These are phyloP conservation scores for Lavandula angustifolia DNA, from an alignment of 257 asterid species.

Conservation along the genomic window DNA sequence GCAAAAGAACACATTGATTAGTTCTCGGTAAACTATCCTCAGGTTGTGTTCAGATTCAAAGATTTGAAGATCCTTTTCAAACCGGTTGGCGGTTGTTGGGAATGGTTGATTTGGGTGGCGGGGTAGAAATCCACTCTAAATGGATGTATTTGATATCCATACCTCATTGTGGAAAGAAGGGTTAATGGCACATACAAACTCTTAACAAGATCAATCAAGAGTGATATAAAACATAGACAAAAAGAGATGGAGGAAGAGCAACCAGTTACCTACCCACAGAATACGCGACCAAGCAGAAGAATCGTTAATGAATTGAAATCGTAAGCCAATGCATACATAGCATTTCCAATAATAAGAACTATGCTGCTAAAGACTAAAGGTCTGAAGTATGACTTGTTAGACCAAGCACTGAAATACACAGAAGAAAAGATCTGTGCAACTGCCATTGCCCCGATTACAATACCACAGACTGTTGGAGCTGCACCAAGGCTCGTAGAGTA, in stretches of 20 bases:
- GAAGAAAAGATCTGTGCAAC: slow-evolving; percentile 97
- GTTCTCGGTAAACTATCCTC: slow-evolving; percentile 1
- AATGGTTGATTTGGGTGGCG: no score
- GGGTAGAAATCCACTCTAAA: no score
- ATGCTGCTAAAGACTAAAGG: slow-evolving; percentile 94
- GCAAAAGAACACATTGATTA: slow-evolving; percentile 6
- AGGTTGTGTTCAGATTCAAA: slow-evolving; percentile 5
- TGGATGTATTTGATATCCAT: no score
- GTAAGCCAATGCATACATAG: slow-evolving; percentile 86
- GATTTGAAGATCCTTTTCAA: background rate
- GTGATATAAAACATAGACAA: slow-evolving; percentile 7
- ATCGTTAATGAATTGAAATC: slow-evolving; percentile 69
- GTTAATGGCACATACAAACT: background rate
- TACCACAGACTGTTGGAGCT: slow-evolving; percentile 94
- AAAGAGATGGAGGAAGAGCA: slow-evolving; percentile 25
- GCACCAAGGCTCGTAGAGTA: slow-evolving; percentile 98
- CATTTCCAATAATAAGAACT: slow-evolving; percentile 69
- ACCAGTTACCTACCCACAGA: slow-evolving; percentile 71
- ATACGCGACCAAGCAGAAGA: slow-evolving; percentile 81
- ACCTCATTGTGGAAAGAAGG: no score
- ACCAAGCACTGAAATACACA: slow-evolving; percentile 99
- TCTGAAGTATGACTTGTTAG: slow-evolving; percentile 84
- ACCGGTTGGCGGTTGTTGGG: background rate
- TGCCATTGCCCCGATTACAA: slow-evolving; percentile 97
- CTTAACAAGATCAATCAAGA: slow-evolving; percentile 17